Evolutionary conservation across 345 rosid species (phyloP).

Genomic region (Gossypium herbaceum): DNA sequence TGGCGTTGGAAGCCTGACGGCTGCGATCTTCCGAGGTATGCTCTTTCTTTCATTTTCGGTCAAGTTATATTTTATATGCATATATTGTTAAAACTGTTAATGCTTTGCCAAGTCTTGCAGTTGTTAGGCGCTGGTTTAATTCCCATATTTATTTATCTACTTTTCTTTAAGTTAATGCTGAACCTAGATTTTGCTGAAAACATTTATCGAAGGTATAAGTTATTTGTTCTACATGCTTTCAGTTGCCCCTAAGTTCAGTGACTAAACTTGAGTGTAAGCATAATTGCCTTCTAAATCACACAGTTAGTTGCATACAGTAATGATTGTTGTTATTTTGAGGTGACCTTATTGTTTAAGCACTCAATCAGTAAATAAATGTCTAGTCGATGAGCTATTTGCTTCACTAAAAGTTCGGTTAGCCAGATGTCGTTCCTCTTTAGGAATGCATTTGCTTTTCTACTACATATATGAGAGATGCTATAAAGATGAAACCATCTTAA

Average conservation of each 20-base stretch:
- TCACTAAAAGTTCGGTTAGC: background rate
- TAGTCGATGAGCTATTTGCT: background rate
- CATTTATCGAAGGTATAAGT: background rate
- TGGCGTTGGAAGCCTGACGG: slow-evolving; percentile 95
- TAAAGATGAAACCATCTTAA: background rate
- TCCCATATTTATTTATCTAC: too few relatives aligned
- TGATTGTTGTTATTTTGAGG: background rate
- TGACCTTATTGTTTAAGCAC: background rate
- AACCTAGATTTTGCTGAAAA: too few relatives aligned
- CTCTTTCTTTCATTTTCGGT: background rate
- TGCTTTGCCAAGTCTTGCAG: too few relatives aligned
- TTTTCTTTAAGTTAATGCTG: too few relatives aligned
- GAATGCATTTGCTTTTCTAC: background rate
- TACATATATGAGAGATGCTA: background rate
- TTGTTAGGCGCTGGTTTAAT: too few relatives aligned
- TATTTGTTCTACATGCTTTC: background rate
- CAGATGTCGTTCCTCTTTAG: background rate
- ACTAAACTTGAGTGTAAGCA: background rate
- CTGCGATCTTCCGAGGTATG: slow-evolving; percentile 88
- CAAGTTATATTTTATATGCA: too few relatives aligned
- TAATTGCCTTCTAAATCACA: background rate
- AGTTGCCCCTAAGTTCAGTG: background rate
- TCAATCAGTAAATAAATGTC: background rate
- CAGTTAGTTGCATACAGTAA: background rate
- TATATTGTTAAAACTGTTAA: too few relatives aligned